Evolutionary conservation across 2,329 filamentous ascomycete genomes (phyloP).

Genomic region (Tolypocladium paradoxum): DNA sequence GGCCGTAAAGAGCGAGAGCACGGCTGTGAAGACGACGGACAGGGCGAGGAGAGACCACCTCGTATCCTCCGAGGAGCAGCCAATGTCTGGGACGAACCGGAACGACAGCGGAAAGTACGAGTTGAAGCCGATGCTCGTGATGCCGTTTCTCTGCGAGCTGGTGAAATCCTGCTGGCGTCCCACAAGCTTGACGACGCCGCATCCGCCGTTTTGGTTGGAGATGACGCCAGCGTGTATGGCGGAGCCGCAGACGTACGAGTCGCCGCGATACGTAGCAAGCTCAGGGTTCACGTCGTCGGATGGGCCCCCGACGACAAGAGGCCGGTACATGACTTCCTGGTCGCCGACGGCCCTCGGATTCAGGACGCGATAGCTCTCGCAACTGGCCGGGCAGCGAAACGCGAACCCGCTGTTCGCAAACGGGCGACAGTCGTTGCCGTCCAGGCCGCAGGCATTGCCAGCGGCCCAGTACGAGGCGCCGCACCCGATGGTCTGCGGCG

Average conservation of each 20-base stretch:
- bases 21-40: constrained; percentile 65
- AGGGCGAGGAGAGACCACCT: constrained; percentile 78
- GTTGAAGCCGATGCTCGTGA: constrained; percentile 67
- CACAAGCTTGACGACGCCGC: constrained; percentile 66
- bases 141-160: constrained; percentile 58
- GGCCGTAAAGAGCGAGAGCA: constrained; percentile 72
- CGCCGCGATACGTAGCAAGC: constrained; percentile 64
- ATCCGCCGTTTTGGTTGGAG: constrained; percentile 61
- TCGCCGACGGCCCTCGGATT: constrained; percentile 69
- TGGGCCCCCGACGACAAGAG: constrained; percentile 60
- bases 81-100: constrained; percentile 56
- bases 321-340: constrained; percentile 51
- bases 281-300: constrained; percentile 26
- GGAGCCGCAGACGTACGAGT: constrained; percentile 78
- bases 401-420: constrained; percentile 60
- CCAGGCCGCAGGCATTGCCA: constrained; percentile 62
- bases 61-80: constrained; percentile 62
- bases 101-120: constrained; percentile 86
- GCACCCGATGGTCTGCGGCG: constrained; percentile 55
- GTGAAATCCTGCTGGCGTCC: constrained; percentile 56
- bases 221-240: constrained; percentile 79
- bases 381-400: constrained; percentile 67
- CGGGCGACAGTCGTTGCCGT: constrained; percentile 64
- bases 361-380: constrained; percentile 51
- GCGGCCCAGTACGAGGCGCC: constrained; percentile 58